These are phyloP conservation scores for Coccomyxa sp. DNA, from an alignment of 139 green algal genomes.

Conservation along the genomic window DNA sequence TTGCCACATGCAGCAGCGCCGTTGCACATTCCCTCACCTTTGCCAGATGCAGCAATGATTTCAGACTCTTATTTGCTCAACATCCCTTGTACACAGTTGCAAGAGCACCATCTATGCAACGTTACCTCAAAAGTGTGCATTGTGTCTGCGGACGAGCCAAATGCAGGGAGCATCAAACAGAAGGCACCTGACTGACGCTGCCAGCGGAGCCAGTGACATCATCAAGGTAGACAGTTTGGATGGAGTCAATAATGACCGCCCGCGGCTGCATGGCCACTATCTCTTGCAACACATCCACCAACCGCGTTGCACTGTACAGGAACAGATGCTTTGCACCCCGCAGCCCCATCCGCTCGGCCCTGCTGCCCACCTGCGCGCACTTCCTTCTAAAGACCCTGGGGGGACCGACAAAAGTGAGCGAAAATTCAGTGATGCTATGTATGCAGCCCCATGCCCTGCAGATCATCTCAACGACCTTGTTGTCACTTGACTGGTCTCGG, in stretches of 20 bases:
- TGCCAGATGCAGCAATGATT: neutral
- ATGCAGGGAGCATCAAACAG: neutral
- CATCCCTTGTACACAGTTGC: neutral
- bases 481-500: too few relatives aligned
- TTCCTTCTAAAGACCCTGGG: neutral
- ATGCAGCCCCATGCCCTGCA: too few relatives aligned
- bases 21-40: constrained; percentile 89
- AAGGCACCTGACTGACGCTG: constrained; percentile 56
- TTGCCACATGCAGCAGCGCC: constrained; percentile 73
- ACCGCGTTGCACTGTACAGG: constrained; percentile 41
- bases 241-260: constrained; percentile 87
- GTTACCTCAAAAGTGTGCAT: neutral
- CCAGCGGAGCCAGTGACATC: constrained; percentile 61
- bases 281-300: constrained; percentile 43
- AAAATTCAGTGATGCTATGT: neutral
- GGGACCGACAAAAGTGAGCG: neutral
- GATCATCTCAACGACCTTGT: too few relatives aligned
- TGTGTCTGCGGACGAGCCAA: neutral
- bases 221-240: constrained; percentile 91
- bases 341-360: constrained; percentile 68
- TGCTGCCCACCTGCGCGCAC: constrained; percentile 55
- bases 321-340: constrained; percentile 20
- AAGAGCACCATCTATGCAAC: neutral
- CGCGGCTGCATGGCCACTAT: constrained; percentile 47
- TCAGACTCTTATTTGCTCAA: neutral